phyloP scores from a whole-genome alignment of 805 yeast genomes.

The Myxozyma udenii region DNA sequence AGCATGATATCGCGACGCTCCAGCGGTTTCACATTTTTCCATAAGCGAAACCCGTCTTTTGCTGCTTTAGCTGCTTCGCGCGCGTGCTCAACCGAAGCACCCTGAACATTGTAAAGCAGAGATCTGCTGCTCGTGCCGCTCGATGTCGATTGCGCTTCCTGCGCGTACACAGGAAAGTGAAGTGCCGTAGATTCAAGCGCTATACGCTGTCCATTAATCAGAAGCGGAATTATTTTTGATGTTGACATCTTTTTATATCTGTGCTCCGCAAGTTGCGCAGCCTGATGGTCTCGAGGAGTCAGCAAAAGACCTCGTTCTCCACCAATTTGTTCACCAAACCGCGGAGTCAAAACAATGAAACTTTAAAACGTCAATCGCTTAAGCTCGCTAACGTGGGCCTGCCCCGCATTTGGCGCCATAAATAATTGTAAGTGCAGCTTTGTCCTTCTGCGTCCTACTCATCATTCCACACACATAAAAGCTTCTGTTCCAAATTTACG shows the following conservation, averaged over 20 bases:
- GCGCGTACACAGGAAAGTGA: background rate
- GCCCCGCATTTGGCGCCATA: too few relatives aligned
- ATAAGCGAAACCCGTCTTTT: conserved; percentile 6
- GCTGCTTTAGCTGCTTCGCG: conserved; percentile 14
- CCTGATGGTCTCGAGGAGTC: background rate
- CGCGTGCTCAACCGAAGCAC: conserved; percentile 15
- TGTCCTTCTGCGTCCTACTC: too few relatives aligned
- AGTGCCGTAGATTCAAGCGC: background rate
- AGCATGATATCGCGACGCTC: conserved; percentile 17
- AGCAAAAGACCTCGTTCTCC: background rate
- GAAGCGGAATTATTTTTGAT: conserved; percentile 8
- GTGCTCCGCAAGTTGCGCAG: background rate
- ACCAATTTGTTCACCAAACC: too few relatives aligned
- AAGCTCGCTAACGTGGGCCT: too few relatives aligned
- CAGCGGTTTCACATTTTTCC: conserved; percentile 10
- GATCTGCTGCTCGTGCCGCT: conserved; percentile 5
- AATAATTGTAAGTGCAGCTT: too few relatives aligned
- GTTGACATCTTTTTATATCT: background rate
- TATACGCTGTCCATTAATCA: conserved; percentile 9
- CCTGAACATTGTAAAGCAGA: conserved; percentile 23
- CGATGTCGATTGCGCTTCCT: background rate
- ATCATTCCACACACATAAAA: too few relatives aligned
- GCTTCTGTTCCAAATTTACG: too few relatives aligned
- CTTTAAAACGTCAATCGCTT: too few relatives aligned
- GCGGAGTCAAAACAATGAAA: too few relatives aligned